phyloP scores from a whole-genome alignment of 2,329 filamentous ascomycete species.

The Grosmannia penicillata region DNA sequence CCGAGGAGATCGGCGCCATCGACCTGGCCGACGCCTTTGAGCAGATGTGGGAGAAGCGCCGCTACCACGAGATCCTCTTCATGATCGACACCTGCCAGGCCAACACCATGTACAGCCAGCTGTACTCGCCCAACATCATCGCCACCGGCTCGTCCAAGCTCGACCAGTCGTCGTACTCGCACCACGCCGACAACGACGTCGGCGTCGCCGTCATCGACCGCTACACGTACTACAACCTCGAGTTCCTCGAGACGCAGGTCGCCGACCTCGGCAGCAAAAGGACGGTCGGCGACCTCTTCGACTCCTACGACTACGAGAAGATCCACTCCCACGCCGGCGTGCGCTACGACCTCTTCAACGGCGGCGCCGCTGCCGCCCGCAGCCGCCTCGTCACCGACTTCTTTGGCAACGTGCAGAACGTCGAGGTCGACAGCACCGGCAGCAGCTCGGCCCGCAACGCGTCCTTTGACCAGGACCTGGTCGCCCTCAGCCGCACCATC shows the following conservation, averaged over 20 bases:
- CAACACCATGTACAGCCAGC: slow-evolving; percentile 97
- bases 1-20: slow-evolving; percentile 92
- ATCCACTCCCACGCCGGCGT: slow-evolving; percentile 89
- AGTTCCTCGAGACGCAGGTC: slow-evolving; percentile 86
- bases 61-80: slow-evolving; percentile 95
- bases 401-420: slow-evolving; percentile 95
- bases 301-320: slow-evolving; percentile 88
- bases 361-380: slow-evolving; percentile 63
- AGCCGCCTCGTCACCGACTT: slow-evolving; percentile 85
- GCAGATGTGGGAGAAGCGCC: slow-evolving; percentile 99
- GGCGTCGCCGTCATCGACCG: slow-evolving; percentile 96
- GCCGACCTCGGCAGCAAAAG: slow-evolving; percentile 74
- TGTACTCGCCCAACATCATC: slow-evolving; percentile 96
- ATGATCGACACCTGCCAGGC: slow-evolving; percentile 99
- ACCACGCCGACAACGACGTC: slow-evolving; percentile 96
- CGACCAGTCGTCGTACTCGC: slow-evolving; percentile 91
- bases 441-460: slow-evolving; percentile 15
- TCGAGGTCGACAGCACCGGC: slow-evolving; percentile 79
- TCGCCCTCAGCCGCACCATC: slow-evolving; percentile 58
- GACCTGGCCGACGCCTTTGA: slow-evolving; percentile 95
- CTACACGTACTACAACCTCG: slow-evolving; percentile 96
- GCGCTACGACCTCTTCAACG: slow-evolving; percentile 86
- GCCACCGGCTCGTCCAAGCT: slow-evolving; percentile 93
- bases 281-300: slow-evolving; percentile 85
- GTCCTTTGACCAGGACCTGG: slow-evolving; percentile 56